Conservation (phyloP, 2,329 filamentous ascomycete species). For the Cordyceps militaris region DNA sequence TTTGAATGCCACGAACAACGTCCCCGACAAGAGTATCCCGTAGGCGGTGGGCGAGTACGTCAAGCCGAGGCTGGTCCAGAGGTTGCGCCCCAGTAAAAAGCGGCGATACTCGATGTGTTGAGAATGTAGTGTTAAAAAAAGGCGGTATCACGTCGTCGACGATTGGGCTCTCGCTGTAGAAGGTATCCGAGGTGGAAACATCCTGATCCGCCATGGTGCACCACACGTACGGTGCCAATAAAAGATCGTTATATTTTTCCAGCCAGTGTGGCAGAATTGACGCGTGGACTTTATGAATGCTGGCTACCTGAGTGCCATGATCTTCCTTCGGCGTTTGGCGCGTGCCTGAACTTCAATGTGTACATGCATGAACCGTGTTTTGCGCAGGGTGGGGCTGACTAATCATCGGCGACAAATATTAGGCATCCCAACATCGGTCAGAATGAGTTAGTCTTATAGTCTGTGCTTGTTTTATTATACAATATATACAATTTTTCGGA, state of each 20-base stretch:
- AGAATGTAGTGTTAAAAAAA: constrained; percentile 54
- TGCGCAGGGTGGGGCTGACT: background rate
- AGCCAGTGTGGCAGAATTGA: background rate
- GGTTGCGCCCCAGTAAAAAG: constrained; percentile 39
- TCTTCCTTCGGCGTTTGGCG: background rate
- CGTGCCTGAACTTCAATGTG: background rate
- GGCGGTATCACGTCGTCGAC: constrained; percentile 25
- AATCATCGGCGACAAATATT: background rate
- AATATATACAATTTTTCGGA: constrained; percentile 8
- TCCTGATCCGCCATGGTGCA: constrained; percentile 11
- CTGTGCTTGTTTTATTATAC: background rate
- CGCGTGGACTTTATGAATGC: background rate
- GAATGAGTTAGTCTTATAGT: background rate
- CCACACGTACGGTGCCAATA: no score
- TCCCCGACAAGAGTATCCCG: constrained; percentile 51
- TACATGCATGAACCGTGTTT: background rate
- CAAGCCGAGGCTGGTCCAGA: constrained; percentile 33
- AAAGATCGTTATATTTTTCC: background rate
- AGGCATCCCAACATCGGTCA: background rate
- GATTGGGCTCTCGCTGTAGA: constrained; percentile 5
- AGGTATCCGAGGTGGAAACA: constrained; percentile 10
- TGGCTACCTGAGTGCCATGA: background rate
- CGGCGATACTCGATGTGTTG: constrained; percentile 48
- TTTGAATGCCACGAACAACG: constrained; percentile 52
- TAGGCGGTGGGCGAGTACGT: constrained; percentile 38